Percentiles rank a stretch among this genome's conserved stretches.
Conservation (phyloP, 106 monocot species). For the Alisma plantagoaquatica region DNA sequence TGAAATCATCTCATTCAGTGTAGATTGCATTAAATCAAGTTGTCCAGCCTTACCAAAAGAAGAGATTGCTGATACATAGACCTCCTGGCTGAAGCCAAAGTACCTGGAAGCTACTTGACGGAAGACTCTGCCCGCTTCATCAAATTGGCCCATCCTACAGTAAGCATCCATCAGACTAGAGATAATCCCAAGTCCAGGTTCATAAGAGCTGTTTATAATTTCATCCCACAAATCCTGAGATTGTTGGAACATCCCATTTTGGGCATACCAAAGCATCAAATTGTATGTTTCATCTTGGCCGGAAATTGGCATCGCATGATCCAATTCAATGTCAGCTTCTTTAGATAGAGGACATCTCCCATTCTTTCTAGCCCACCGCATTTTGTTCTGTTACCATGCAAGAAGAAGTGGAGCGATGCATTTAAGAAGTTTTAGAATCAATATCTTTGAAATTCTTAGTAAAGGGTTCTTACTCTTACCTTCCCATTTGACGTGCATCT, state of each 20-base stretch:
- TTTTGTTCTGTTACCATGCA: no score
- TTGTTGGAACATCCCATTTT: slow-evolving; percentile 31
- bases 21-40: slow-evolving; percentile 61
- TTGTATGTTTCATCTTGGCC: no score
- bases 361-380: no score
- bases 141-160: slow-evolving; percentile 31
- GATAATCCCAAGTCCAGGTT: slow-evolving; percentile 25
- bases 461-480: no score
- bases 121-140: slow-evolving; percentile 37
- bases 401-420: no score
- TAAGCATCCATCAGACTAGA: slow-evolving; percentile 41
- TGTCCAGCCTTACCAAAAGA: slow-evolving; percentile 67
- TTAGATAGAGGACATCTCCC: no score
- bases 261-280: slow-evolving; percentile 36
- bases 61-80: slow-evolving; percentile 45
- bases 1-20: slow-evolving; percentile 43
- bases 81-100: slow-evolving; percentile 15
- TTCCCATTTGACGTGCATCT: no score
- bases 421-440: no score
- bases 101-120: slow-evolving; percentile 32
- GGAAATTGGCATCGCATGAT: no score
- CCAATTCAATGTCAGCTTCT: no score
- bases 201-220: slow-evolving; percentile 56
- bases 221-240: slow-evolving; percentile 60
- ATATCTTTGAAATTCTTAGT: no score